Conservation (phyloP, 169 alveolate species). For the Plasmodium cynomolgi region DNA sequence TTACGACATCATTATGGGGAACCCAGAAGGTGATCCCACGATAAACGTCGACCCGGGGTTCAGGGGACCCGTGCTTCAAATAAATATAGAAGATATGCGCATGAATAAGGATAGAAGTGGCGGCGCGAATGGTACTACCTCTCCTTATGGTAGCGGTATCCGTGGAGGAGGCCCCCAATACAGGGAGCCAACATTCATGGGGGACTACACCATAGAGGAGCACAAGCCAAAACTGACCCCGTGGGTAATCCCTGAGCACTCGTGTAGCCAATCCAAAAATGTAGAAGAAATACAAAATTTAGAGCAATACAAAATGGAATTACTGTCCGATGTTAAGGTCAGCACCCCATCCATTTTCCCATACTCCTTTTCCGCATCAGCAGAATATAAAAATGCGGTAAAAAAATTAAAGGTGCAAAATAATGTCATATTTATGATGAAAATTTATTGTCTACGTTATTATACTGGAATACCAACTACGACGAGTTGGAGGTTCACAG, state of each 20-base stretch:
- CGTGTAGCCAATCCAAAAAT: constrained; percentile 74
- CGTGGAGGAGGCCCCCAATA: not conserved
- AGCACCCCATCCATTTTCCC: constrained; percentile 79
- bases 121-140: not conserved
- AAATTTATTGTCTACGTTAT: constrained; percentile 88
- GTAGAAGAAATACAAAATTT: constrained; percentile 72
- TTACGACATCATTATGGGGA: constrained; percentile 86
- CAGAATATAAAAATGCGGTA: constrained; percentile 84
- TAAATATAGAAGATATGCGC: constrained; percentile 33
- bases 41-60: constrained; percentile 89
- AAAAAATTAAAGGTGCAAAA: constrained; percentile 78
- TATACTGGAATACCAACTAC: constrained; percentile 86
- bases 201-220: not conserved
- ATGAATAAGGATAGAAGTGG: not conserved
- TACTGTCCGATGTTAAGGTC: constrained; percentile 86
- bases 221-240: constrained; percentile 9
- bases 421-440: constrained; percentile 80
- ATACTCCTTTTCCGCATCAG: constrained; percentile 87
- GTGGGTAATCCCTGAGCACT: constrained; percentile 75
- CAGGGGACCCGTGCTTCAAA: constrained; percentile 85
- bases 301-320: constrained; percentile 82
- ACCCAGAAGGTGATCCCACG: constrained; percentile 89
- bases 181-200: not conserved
- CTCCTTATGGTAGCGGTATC: not conserved
- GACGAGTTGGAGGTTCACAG: constrained; percentile 74